Evolutionary conservation across 2,329 filamentous ascomycete genomes (phyloP).

Genomic region (Chrysosporium keratinophilum): DNA sequence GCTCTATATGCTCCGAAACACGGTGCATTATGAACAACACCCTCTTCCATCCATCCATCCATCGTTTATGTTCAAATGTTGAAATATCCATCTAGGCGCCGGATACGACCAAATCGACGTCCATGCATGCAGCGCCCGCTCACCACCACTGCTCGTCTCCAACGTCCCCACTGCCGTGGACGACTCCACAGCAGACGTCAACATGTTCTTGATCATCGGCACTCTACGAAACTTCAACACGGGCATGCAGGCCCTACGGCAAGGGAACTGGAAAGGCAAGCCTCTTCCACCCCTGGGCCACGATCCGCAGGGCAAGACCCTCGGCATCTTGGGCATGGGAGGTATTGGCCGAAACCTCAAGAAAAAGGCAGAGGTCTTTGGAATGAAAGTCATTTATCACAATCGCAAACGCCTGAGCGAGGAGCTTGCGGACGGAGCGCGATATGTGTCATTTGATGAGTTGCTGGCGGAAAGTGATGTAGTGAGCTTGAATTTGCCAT

Average conservation of each 20-base stretch:
- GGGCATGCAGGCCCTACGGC: constrained; percentile 55
- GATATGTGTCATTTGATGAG: constrained; percentile 57
- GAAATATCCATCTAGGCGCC: constrained; percentile 41
- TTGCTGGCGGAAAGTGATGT: constrained; percentile 62
- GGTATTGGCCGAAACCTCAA: constrained; percentile 72
- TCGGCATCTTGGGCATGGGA: constrained; percentile 78
- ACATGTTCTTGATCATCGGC: constrained; percentile 71
- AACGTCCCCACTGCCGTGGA: constrained; percentile 75
- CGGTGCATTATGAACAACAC: neutral
- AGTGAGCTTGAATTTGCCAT: constrained; percentile 65
- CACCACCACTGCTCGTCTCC: constrained; percentile 54
- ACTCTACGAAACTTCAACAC: constrained; percentile 63
- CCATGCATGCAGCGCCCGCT: constrained; percentile 55
- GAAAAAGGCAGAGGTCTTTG: constrained; percentile 62
- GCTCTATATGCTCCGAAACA: neutral
- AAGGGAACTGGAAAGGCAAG: constrained; percentile 56
- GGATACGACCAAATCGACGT: constrained; percentile 80
- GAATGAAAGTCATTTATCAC: constrained; percentile 64
- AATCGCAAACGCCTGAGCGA: constrained; percentile 55
- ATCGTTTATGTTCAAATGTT: neutral
- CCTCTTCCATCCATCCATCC: neutral
- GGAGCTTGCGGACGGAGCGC: constrained; percentile 36
- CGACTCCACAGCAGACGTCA: constrained; percentile 71
- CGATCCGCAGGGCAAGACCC: constrained; percentile 65
- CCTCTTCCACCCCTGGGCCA: constrained; percentile 52